These are phyloP conservation scores for Pythium utonaiense DNA, from an alignment of 352 stramenopile species.

Conservation along the genomic window DNA sequence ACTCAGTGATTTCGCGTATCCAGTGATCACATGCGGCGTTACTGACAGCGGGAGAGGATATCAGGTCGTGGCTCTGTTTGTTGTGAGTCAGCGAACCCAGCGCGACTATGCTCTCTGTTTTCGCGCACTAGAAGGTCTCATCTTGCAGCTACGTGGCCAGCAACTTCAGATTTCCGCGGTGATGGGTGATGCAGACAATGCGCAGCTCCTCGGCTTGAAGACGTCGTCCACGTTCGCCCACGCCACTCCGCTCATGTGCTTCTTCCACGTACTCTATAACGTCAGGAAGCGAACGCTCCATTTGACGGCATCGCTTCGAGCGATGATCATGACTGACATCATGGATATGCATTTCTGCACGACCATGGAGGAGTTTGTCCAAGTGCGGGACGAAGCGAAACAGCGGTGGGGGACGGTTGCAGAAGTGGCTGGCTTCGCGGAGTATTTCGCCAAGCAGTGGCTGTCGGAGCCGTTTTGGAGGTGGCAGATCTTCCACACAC, in stretches of 20 bases:
- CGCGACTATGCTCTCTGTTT: neutral
- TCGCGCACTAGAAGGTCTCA: neutral
- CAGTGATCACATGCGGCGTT: neutral
- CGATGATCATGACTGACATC: neutral
- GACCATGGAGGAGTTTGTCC: too few relatives aligned
- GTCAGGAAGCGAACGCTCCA: neutral
- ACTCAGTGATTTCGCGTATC: neutral
- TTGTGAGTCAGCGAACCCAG: neutral
- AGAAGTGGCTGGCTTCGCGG: neutral
- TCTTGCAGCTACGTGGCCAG: neutral
- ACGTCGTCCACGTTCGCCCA: neutral
- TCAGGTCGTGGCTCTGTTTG: neutral
- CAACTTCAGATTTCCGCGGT: neutral
- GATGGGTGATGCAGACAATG: neutral
- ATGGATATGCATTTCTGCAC: neutral
- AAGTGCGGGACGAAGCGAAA: neutral
- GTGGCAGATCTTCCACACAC: constrained; percentile 23
- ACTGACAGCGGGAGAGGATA: neutral
- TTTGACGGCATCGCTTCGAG: neutral
- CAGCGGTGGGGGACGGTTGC: neutral
- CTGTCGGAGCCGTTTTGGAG: constrained; percentile 8
- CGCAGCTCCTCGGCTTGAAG: neutral
- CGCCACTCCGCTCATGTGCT: neutral
- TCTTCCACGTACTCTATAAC: neutral
- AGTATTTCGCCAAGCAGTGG: constrained; percentile 14